phyloP scores from a whole-genome alignment of 106 monocot species.

The Acanthochlamys bracteata region DNA sequence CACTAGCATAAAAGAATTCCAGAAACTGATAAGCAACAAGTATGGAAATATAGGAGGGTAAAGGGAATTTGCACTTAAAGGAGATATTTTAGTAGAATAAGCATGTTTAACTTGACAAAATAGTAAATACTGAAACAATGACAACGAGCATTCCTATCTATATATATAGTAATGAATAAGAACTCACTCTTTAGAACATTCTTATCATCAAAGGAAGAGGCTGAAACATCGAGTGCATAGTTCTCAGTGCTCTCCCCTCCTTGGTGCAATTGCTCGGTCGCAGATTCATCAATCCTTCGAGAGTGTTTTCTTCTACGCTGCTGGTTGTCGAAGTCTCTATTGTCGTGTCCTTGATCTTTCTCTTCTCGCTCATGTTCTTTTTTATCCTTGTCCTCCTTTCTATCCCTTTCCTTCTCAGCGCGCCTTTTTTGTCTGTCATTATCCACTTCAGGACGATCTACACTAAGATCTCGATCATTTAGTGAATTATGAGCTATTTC shows the following conservation, averaged over 20 bases:
- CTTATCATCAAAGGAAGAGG: constrained; percentile 77
- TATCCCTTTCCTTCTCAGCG: constrained; percentile 71
- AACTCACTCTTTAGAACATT: constrained; percentile 71
- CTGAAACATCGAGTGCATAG: constrained; percentile 37
- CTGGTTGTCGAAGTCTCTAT: constrained; percentile 36
- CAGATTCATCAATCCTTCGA: constrained; percentile 20
- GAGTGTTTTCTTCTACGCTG: constrained; percentile 43
- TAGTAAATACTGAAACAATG: not conserved
- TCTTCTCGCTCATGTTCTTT: constrained; percentile 60
- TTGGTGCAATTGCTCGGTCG: constrained; percentile 5
- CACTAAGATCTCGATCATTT: constrained; percentile 66
- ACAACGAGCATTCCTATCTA: not conserved
- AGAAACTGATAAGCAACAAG: too few relatives aligned
- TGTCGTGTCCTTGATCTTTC: constrained; percentile 68
- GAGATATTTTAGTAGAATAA: too few relatives aligned
- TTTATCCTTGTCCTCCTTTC: constrained; percentile 64
- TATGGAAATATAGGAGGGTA: too few relatives aligned
- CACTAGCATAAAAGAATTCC: too few relatives aligned
- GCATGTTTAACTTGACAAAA: not conserved
- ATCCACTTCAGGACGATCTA: constrained; percentile 70
- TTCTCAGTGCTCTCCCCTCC: constrained; percentile 43
- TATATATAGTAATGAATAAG: not conserved
- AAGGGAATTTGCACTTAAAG: too few relatives aligned
- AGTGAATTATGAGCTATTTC: constrained; percentile 44
- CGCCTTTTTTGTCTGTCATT: constrained; percentile 61